Conservation (phyloP, 305 asterid genomes). For the Fraxinus nigra region DNA sequence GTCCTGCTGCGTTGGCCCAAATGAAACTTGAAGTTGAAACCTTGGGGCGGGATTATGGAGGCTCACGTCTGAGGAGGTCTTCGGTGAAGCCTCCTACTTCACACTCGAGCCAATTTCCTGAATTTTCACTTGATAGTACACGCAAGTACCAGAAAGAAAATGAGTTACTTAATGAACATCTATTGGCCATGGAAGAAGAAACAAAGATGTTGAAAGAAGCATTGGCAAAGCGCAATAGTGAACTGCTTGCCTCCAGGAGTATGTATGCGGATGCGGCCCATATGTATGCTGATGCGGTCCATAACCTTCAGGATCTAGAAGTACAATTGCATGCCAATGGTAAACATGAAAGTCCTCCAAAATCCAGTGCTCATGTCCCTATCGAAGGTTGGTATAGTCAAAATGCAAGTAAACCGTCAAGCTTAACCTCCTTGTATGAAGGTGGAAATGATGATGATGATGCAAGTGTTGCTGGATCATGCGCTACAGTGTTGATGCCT, state of each 20-base stretch:
- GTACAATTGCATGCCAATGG: conserved; percentile 57
- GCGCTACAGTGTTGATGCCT: conserved; percentile 50
- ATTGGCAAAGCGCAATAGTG: conserved; percentile 84
- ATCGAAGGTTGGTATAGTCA: conserved; percentile 38
- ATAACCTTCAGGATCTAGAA: conserved; percentile 75
- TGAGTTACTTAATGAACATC: conserved; percentile 73
- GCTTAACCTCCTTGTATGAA: conserved; percentile 74
- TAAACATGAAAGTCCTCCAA: conserved; percentile 48
- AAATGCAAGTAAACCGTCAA: conserved; percentile 54
- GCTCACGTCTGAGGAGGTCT: conserved; percentile 67
- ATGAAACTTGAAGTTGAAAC: conserved; percentile 97
- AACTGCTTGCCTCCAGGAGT: conserved; percentile 75
- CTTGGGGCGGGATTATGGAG: conserved; percentile 80
- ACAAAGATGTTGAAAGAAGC: conserved; percentile 97
- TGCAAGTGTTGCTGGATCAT: conserved; percentile 68
- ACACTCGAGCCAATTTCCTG: conserved; percentile 50
- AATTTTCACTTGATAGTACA: conserved; percentile 57
- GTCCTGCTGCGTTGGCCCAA: conserved; percentile 95
- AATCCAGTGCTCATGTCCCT: conserved; percentile 33
- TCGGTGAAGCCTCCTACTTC: conserved; percentile 70
- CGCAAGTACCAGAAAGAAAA: conserved; percentile 69
- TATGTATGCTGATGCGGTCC: conserved; percentile 62
- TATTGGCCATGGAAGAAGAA: conserved; percentile 88
- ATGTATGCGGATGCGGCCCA: conserved; percentile 64
- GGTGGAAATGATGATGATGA: conserved; percentile 78